Evolutionary conservation across 805 yeast species (phyloP), one percentile per base, ranked within the genome.

Genomic region (Sungouiozyma ichnusensis): DNA sequence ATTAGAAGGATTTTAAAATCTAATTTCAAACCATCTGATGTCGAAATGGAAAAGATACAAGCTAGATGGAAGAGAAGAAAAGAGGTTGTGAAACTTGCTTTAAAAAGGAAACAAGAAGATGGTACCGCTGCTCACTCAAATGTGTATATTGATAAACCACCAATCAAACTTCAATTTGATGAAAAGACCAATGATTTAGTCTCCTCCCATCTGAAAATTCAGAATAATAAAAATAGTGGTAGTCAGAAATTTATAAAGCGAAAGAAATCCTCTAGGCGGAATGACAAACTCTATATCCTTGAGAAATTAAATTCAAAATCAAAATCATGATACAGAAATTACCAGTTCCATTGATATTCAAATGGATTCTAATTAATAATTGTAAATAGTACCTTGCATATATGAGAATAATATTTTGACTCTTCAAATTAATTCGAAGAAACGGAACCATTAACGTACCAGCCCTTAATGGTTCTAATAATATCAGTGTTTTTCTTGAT

Each of bases 1-100:
- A 73, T 87, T 2, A 67, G 95, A 44, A 72, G 95, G 48, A 85
- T 88, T 16, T 57, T 88, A 48, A 79, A 76, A 55, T 79, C 90
- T 4, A 76, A 71, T 33, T 88, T 95, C 94, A 62, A 58, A 15
- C 95, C 95, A 0, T 67, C 60, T 3, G 70, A 68, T n/a, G 84
- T 79, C 45, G 71, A 66, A 33, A 69, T 60, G 4, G 59, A 53
- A 20, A 55, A 71, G 15, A 38, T 71, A 2, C 60, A 66, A 27
- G 62, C 63, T 15, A 69, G 90, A 47, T 81, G 85, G 78, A 60
- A 57, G 24, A 64, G 60, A 32, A 64, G 81, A 51, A 74, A 75
- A 8, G 66, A 57, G 32, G 57, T 11, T 24, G 29, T 24, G 29
- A 24, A 24, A 11, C 29, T 24, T 24, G 33, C 24, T 7, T 19